Evolutionary conservation across 2,329 filamentous ascomycete species (phyloP).

Genomic region (Aspergillus fumigatiaffinis): DNA sequence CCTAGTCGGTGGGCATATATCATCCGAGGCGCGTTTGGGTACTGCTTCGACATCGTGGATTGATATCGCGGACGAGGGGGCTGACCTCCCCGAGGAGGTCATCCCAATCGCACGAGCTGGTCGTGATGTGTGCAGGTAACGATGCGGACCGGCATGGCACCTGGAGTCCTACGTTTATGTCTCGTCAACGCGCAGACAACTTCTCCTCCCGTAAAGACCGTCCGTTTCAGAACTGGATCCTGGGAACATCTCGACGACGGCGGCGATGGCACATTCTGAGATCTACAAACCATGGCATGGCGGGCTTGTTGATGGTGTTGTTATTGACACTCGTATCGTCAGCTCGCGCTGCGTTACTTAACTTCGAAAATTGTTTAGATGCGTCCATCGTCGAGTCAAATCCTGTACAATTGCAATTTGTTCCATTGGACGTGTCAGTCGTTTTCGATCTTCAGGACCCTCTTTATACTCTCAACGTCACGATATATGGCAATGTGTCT

Average conservation of each 20-base stretch:
- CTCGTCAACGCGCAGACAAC: conserved; percentile 8
- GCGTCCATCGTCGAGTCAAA: conserved; percentile 55
- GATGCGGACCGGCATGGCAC: conserved; percentile 19
- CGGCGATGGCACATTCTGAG: conserved; percentile 11
- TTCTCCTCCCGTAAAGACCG: conserved; percentile 4
- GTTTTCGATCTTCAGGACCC: conserved; percentile 61
- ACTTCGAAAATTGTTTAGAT: conserved; percentile 79
- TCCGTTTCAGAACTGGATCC: conserved; percentile 14
- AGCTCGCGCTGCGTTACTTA: conserved; percentile 62
- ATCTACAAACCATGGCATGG: conserved; percentile 8
- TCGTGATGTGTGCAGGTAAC: conserved; percentile 29
- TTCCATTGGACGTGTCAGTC: conserved; percentile 70
- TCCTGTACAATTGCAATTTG: conserved; percentile 70
- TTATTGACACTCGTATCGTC: conserved; percentile 32
- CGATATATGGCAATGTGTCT: conserved; percentile 86
- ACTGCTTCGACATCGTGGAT: conserved; percentile 34
- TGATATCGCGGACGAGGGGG: conserved; percentile 31
- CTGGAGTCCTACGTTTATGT: conserved; percentile 5
- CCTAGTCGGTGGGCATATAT: neutral
- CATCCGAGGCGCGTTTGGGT: neutral
- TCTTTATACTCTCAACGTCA: conserved; percentile 67
- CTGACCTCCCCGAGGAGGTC: conserved; percentile 41
- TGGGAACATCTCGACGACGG: conserved; percentile 20
- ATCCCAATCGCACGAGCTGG: conserved; percentile 28
- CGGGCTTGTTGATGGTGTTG: conserved; percentile 19